Base-by-base conservation (phyloP, 78 protist species). In the Dictyostelium firmibasis region DNA sequence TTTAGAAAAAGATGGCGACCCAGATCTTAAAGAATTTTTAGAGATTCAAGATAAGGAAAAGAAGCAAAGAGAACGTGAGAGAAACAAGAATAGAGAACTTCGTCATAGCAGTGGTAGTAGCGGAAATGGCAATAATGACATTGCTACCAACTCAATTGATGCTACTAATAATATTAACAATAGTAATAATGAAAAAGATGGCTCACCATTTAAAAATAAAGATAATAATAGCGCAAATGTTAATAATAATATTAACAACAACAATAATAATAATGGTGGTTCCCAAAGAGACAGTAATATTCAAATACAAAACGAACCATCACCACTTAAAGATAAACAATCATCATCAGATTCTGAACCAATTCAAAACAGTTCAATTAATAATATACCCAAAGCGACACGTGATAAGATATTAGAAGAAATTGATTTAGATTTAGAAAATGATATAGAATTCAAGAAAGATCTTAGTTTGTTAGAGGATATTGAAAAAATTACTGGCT, bases 381-480 rank as follows among this genome's bases (percentile, higher is more conserved):
- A 16, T 64, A 25, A 75, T 36, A 64, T n/a, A n/a, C n/a, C n/a
- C n/a, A n/a, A 20, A 11, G 2, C 53, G 2, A 13, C 44, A 72
- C 64, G 83, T 36, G 44, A 38, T 29, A 64, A 16, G 18, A 36
- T 36, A 27, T 16, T 38, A 2, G 16, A 64, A n/a, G 25, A 33
- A 14, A 25, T 50, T 41, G 64, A 72, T 69, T 76, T 76, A 36
- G 74, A 72, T 69, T n/a, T 86, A 20, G 92, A 86, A 11, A 35
- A 14, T 23, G 92, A 86, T 53, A 67, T 72, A 11, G 92, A 86
- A 16, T 72, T 75, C 38, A 43, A 86, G 33, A 86, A 76, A 25
- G 84, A 86, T 36, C 27, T 86, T 2, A 35, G 78, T 23, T 76
- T 86, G 35, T 67, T 85, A 9, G 83, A 43, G n/a, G 83, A 72